Evolutionary conservation across 2,329 filamentous ascomycete genomes (phyloP).

Genomic region (Stemphylium lycopersici): DNA sequence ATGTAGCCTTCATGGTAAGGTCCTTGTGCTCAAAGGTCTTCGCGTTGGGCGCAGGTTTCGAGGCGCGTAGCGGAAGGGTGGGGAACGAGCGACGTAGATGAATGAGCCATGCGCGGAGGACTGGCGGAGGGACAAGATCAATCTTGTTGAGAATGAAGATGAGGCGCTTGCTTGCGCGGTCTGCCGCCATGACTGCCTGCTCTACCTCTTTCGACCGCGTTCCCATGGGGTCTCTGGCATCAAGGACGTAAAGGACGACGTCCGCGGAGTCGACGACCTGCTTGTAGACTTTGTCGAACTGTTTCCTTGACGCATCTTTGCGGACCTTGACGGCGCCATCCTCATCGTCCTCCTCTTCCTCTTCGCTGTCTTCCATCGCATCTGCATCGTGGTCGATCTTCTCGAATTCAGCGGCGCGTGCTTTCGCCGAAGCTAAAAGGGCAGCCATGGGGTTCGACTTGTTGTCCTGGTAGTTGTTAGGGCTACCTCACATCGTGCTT

Average conservation of each 20-base stretch:
- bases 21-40: conserved; percentile 92
- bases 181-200: conserved; percentile 87
- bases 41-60: conserved; percentile 80
- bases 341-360: conserved; percentile 55
- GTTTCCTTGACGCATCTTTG: conserved; percentile 74
- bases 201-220: conserved; percentile 91
- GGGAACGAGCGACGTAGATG: conserved; percentile 90
- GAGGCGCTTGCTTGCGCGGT: conserved; percentile 80
- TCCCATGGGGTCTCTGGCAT: conserved; percentile 88
- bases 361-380: conserved; percentile 63
- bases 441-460: conserved; percentile 88
- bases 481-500: not conserved
- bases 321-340: conserved; percentile 34
- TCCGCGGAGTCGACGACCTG: conserved; percentile 87
- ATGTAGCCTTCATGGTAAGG: conserved; percentile 84
- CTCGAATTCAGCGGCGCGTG: conserved; percentile 77
- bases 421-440: conserved; percentile 81
- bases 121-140: conserved; percentile 81
- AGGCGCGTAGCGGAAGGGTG: conserved; percentile 85
- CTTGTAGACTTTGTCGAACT: conserved; percentile 96
- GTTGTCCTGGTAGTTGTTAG: conserved; percentile 58
- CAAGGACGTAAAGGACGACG: conserved; percentile 90
- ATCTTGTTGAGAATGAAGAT: conserved; percentile 97
- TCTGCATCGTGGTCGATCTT: conserved; percentile 65
- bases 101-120: conserved; percentile 82